phyloP scores from a whole-genome alignment of 768 basidiomycete species.

The Suillus luteus region DNA sequence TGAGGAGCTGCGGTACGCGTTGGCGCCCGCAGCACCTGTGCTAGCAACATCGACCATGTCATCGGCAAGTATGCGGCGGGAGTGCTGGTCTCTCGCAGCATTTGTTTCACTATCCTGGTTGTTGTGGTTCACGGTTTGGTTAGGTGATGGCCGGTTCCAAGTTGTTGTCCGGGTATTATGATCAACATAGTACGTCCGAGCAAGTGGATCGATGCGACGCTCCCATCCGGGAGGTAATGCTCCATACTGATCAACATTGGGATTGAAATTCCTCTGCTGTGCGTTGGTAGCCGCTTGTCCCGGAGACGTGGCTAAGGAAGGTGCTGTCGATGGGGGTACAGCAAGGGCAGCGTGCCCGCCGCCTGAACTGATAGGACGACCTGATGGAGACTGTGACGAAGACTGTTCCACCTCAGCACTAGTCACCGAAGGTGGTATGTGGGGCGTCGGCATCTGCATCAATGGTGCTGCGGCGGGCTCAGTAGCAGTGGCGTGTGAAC shows the following conservation, averaged over 20 bases:
- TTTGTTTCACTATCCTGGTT: constrained; percentile 78
- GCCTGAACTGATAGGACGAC: constrained; percentile 41
- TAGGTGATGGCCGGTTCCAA: constrained; percentile 90
- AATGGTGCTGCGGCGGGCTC: constrained; percentile 45
- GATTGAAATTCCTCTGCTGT: constrained; percentile 85
- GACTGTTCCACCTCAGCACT: constrained; percentile 32
- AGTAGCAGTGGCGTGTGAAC: constrained; percentile 61
- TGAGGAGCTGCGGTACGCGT: constrained; percentile 43
- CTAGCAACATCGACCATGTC: constrained; percentile 80
- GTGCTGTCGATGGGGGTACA: constrained; percentile 22
- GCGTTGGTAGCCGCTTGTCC: constrained; percentile 44
- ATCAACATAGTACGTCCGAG: constrained; percentile 96
- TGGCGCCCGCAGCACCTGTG: constrained; percentile 39
- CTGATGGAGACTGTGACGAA: constrained; percentile 25
- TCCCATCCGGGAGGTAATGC: constrained; percentile 94
- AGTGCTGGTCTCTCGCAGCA: constrained; percentile 85
- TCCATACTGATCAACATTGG: constrained; percentile 92
- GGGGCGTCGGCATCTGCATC: constrained; percentile 43
- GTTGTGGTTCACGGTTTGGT: constrained; percentile 68
- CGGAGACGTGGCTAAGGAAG: constrained; percentile 36
- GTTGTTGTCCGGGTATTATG: constrained; percentile 98
- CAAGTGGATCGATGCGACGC: constrained; percentile 94
- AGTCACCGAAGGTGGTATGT: constrained; percentile 25
- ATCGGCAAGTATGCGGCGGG: constrained; percentile 79
- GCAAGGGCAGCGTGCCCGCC: constrained; percentile 25